These are phyloP conservation scores for Platanus orientalis DNA, from an alignment of 164 flowering plant genomes.

Conservation along the genomic window DNA sequence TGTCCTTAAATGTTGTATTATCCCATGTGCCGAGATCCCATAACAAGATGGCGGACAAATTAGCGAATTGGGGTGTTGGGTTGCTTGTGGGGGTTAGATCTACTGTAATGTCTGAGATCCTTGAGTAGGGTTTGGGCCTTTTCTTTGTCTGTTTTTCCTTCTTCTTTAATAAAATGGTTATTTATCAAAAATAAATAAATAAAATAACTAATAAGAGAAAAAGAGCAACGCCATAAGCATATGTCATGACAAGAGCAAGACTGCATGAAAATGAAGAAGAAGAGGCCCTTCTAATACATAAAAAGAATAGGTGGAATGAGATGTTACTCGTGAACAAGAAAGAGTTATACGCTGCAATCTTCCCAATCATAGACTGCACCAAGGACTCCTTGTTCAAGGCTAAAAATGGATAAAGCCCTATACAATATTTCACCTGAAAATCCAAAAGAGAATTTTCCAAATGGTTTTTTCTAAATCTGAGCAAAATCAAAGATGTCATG, in stretches of 20 bases:
- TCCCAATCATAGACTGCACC: slow-evolving; percentile 49
- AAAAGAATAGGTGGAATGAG: not conserved
- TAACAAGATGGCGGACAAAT: no score
- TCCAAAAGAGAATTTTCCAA: slow-evolving; percentile 7
- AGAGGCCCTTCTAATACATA: not conserved
- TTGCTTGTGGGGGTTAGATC: no score
- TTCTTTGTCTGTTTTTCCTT: no score
- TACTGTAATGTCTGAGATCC: no score
- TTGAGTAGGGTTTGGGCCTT: no score
- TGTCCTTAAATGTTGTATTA: no score
- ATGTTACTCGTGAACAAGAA: slow-evolving; percentile 10
- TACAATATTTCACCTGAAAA: slow-evolving; percentile 55
- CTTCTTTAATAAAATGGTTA: no score
- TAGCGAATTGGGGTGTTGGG: no score
- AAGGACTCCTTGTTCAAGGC: slow-evolving; percentile 47
- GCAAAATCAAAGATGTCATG: slow-evolving; percentile 7
- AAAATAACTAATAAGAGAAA: no score
- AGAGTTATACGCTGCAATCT: slow-evolving; percentile 51
- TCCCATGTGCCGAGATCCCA: no score
- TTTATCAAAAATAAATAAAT: no score
- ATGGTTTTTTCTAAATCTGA: not conserved
- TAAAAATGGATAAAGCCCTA: slow-evolving; percentile 86
- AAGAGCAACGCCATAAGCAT: no score
- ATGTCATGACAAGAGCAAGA: not conserved
- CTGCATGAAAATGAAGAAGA: not conserved